Evolutionary conservation across 192 early-diverging fungal species (phyloP).

Genomic region (Coemansia sp.): DNA sequence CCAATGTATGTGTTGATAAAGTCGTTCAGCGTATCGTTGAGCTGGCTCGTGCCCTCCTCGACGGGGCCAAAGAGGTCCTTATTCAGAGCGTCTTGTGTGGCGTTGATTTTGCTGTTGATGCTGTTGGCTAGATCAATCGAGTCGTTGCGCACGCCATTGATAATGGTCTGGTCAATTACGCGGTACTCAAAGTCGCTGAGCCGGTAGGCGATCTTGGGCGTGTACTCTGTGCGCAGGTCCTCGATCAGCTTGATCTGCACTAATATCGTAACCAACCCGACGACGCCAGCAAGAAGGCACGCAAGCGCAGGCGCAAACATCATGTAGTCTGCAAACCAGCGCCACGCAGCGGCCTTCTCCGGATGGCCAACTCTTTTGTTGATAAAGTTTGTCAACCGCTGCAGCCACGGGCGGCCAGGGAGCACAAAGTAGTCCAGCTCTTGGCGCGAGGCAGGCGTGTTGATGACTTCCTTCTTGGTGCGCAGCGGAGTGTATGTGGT

Average conservation of each 20-base stretch:
- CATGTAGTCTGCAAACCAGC: slow-evolving; percentile 52
- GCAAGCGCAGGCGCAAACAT: slow-evolving; percentile 46
- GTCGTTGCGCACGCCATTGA: slow-evolving; percentile 31
- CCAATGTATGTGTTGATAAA: slow-evolving; percentile 37
- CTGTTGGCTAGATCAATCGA: slow-evolving; percentile 27
- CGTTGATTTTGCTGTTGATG: slow-evolving; percentile 32
- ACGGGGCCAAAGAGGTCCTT: slow-evolving; percentile 44
- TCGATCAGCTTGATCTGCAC: slow-evolving; percentile 41
- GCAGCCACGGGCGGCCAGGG: slow-evolving; percentile 28
- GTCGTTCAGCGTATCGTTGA: slow-evolving; percentile 46
- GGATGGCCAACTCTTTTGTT: slow-evolving; percentile 20
- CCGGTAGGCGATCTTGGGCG: slow-evolving; percentile 24
- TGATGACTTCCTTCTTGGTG: slow-evolving; percentile 12
- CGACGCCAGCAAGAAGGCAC: slow-evolving; percentile 39
- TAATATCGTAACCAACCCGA: slow-evolving; percentile 29
- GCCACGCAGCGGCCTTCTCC: slow-evolving; percentile 34
- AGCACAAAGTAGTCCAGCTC: slow-evolving; percentile 47
- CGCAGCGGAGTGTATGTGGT: slow-evolving; percentile 19
- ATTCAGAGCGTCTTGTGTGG: slow-evolving; percentile 23
- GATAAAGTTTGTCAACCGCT: slow-evolving; percentile 16
- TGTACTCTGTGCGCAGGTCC: slow-evolving; percentile 29
- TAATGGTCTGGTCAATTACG: slow-evolving; percentile 17
- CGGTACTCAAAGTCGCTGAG: slow-evolving; percentile 34
- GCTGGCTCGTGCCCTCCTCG: slow-evolving; percentile 19
- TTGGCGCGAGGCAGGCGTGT: slow-evolving; percentile 27